A percentile compares a stretch with the other conserved stretches of the same genome.
Evolutionary conservation across 768 basidiomycete species (phyloP).

Genomic region (Lactarius quietus): DNA sequence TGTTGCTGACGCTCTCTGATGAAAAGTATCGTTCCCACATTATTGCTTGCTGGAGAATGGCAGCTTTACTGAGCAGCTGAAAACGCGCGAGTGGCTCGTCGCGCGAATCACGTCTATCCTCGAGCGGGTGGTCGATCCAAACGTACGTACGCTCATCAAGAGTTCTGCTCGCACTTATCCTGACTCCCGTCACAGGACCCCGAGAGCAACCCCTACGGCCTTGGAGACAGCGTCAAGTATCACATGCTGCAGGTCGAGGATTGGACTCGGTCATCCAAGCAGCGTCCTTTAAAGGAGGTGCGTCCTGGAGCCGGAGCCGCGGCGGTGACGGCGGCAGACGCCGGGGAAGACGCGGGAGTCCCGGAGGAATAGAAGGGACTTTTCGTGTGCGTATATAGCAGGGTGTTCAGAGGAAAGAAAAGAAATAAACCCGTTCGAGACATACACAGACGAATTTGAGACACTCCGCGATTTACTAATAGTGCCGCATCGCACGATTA

Average conservation of each 20-base stretch:
- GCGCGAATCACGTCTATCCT: constrained; percentile 86
- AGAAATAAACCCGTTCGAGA: neutral
- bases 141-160: constrained; percentile 57
- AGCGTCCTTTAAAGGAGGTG: constrained; percentile 50
- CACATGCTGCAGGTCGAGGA: constrained; percentile 92
- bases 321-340: neutral
- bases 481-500: too few species aligned
- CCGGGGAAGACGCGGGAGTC: neutral
- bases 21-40: constrained; percentile 72
- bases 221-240: constrained; percentile 85
- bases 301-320: neutral
- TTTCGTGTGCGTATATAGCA: too few species aligned
- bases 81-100: constrained; percentile 91
- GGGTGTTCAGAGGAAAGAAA: too few species aligned
- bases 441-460: too few species aligned
- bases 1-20: neutral
- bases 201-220: constrained; percentile 76
- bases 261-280: constrained; percentile 76
- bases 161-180: neutral
- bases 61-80: constrained; percentile 81
- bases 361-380: neutral
- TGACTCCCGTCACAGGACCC: constrained; percentile 53
- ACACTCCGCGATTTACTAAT: too few species aligned
- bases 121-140: constrained; percentile 76
- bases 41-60: constrained; percentile 89